Evolutionary conservation across 2,329 filamentous ascomycete species (phyloP), one percentile per base, ranked within the genome.

Genomic region (Claviceps sp.): DNA sequence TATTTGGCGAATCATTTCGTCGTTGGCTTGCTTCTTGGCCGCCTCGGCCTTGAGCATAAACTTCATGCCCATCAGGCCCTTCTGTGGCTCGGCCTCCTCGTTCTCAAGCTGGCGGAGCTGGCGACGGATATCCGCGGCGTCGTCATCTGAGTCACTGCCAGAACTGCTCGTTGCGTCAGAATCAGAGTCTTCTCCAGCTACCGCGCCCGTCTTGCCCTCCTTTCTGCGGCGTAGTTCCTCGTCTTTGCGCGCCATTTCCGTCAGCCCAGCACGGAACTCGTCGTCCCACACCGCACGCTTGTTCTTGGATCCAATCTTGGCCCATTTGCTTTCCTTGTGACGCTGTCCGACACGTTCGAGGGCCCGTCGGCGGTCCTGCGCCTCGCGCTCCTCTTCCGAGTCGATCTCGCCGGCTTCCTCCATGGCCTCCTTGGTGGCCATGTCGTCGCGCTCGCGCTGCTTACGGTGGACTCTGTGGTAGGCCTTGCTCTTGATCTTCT

Each of bases 401-500:
- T 80, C 79, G 23, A 80, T 71, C 58, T 78, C 76, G 22, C 78
- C 78, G 11, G 76, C 76, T 49, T 77, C 79, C 17, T 73, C 75
- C 67, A 74, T 73, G 52, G 62, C 75, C 61, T 77, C 75, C 17
- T 68, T 69, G 16, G 71, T 66, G 16, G 75, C 77, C 62, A 73
- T 70, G 65, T 82, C 66, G 54, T 80, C 65, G 51, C 77, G 72
- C 57, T 76, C 68, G 59, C 73, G 61, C 66, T 82, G 86, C 64
- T 85, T 95, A 39, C 91, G 82, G 68, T 97, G 91, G 14, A 97
- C 85, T 45, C 90, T 84, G 51, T 91, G 86, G 65, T 95, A 98
- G 0, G 89, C 80, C 67, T 96, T 98, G 65, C 87, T 94, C 76
- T 98, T 98, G 71, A 98, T 98, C 74, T 97, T 97, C 72, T 96